Evolutionary conservation across 345 rosid species (phyloP).

Genomic region (Sapria himalayana): DNA sequence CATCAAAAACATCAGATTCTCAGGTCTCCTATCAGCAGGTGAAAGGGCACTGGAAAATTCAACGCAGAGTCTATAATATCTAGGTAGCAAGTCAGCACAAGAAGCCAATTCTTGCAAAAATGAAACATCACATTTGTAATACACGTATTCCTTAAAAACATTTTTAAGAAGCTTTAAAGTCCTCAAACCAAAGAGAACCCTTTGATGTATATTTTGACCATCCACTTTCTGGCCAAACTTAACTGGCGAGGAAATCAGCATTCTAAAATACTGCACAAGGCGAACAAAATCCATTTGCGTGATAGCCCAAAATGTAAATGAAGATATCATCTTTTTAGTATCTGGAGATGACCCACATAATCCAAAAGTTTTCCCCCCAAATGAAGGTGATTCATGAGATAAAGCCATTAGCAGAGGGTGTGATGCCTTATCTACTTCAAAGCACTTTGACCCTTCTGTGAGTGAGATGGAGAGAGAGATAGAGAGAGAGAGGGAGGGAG

Average conservation of each 20-base stretch:
- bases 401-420: constrained; percentile 43
- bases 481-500: constrained; percentile 3
- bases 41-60: constrained; percentile 38
- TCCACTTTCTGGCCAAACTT: constrained; percentile 35
- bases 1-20: constrained; percentile 38
- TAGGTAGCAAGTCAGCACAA: constrained; percentile 35
- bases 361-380: constrained; percentile 30
- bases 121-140: constrained; percentile 35
- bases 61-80: constrained; percentile 30
- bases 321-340: constrained; percentile 31
- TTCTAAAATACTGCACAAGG: constrained; percentile 39
- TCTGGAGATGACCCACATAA: constrained; percentile 21
- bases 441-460: constrained; percentile 37
- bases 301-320: constrained; percentile 70
- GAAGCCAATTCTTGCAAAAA: constrained; percentile 53
- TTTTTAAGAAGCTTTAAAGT: constrained; percentile 58
- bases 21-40: constrained; percentile 50
- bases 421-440: constrained; percentile 51
- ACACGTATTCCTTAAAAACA: constrained; percentile 33
- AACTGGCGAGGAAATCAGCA: constrained; percentile 36
- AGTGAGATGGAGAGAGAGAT: constrained; percentile 7
- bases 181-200: constrained; percentile 46
- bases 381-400: constrained; percentile 43
- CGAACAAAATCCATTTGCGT: constrained; percentile 37
- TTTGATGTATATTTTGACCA: constrained; percentile 26